Base-by-base conservation (phyloP, 371 early-diverging fungal genomes). In the Gilbertella persicaria region DNA sequence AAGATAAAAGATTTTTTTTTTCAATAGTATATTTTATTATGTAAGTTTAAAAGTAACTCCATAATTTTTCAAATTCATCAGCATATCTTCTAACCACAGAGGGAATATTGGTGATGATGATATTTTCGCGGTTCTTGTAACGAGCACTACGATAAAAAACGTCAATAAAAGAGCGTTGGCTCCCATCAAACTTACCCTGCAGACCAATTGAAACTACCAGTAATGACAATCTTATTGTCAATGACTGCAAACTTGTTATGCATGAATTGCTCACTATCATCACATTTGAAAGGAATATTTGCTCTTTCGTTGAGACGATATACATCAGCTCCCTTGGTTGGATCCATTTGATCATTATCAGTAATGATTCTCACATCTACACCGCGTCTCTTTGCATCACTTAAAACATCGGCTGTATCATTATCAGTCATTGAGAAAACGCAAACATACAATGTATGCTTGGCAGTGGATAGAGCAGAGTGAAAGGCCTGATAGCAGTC, bases 241-340 rank as follows among this genome's bases (percentile, higher is more conserved):
- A 85, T 72, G 12, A 86, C 71, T 12, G 80, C 83, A 70, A 86
- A 86, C 60, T 85, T 86, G 50, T 85, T 78, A 51, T 86, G 87
- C 87, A 86, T 86, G 41, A 80, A 75, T 55, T 66, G 68, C 1
- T 66, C 66, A 33, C 75, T 78, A 23, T 65, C 50, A 55, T 80
- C 80, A 8, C 53, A 50, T 46, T 71, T 73, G 46, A 52, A 54
- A 13, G 75, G 73, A 43, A 86, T 84, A 37, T 66, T 74, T 43
- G 62, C 58, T 24, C 78, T 62, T 8, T 79, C 71, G 13, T 64
- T 41, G 14, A 86, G 50, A 10, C 75, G 60, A 50, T 58, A 33
- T 12, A 79, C 72, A 59, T 86, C 87, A 25, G 74, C 72, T 35
- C 87, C 66, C 57, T 69, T 71, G 12, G 41, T 21, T 28, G 49